Evolutionary conservation across 2,329 filamentous ascomycete species (phyloP), one percentile per base, ranked within the genome.

Genomic region (Epichloe coenophiala): DNA sequence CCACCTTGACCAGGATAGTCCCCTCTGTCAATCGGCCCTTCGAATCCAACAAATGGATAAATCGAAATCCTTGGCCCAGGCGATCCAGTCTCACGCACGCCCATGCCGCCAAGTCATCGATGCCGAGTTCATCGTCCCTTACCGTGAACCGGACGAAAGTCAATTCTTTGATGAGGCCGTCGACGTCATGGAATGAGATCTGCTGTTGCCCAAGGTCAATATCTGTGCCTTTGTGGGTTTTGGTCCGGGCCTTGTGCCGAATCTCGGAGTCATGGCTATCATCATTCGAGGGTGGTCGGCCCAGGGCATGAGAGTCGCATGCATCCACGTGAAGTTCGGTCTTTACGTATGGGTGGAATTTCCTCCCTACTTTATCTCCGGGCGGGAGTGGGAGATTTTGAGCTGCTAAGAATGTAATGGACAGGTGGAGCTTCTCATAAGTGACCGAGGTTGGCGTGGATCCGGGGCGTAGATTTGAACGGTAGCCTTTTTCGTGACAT

Each of bases 61-160:
- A 81, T 11, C 89, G 75, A 58, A 86, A 86, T 1, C 93, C 91
- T 36, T 77, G 70, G 53, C 80, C 80, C 53, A 96, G 66, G 7
- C 89, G 77, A 67, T 96, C 89, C 21, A 97, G 77, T 39, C 89
- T 77, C 58, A 95, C 83, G 61, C 89, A 95, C 2, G 86, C 82
- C 93, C 93, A 97, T 3, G 85, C 88, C 11, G 88, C 84, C 51
- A 95, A 67, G 53, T 84, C 78, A 60, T 97, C 89, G 55, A 77
- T 76, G 4, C 83, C 81, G 57, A 90, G 78, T 65, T 91, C 85
- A 58, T 95, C 85, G 63, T 97, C 88, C 65, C 89, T 85, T 57
- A 97, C 75, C 59, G 94, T 88, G 72, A 97, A 87, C 60, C 85
- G 75, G 49, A 88, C 73, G 69, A 89, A 90, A 33, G 81, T 80